Percentiles rank a stretch among this genome's conserved stretches.
Evolutionary conservation across 441 rosid genomes (phyloP).

Genomic region (Metrosideros polymorpha): DNA sequence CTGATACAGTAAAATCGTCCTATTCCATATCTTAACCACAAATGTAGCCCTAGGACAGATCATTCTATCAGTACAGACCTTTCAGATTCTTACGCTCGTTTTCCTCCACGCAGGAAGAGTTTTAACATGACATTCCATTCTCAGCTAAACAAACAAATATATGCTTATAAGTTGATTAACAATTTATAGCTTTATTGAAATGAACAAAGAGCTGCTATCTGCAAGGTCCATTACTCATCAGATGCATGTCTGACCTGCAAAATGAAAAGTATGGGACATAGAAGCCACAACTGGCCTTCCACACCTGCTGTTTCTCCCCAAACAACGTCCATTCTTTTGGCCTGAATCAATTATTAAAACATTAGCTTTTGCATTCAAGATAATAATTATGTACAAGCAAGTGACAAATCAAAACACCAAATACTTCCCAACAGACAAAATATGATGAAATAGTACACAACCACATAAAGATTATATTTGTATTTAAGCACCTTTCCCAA

Average conservation of each 20-base stretch:
- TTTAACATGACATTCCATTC: neutral
- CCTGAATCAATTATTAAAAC: conserved; percentile 27
- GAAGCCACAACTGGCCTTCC: conserved; percentile 83
- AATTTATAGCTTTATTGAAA: neutral
- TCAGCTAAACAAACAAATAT: neutral
- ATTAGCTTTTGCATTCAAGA: neutral
- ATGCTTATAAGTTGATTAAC: neutral
- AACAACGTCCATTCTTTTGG: conserved; percentile 97
- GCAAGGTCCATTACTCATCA: neutral
- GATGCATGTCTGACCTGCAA: conserved; percentile 52
- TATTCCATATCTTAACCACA: neutral
- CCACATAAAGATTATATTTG: neutral
- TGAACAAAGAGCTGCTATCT: neutral
- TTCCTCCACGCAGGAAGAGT: neutral
- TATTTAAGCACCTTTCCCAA: conserved; percentile 67
- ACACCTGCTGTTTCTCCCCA: conserved; percentile 99
- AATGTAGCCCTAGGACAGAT: neutral
- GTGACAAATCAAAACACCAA: neutral
- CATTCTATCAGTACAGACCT: neutral
- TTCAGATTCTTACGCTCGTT: neutral
- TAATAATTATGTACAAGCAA: neutral
- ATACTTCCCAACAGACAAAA: neutral
- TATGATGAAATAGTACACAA: neutral
- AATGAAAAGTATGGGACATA: conserved; percentile 84
- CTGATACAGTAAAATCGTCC: neutral